A percentile compares a stretch with the other conserved stretches of the same genome.
Evolutionary conservation across 176 grass and related monocot genomes (phyloP).

Genomic region (Eleusine indica): DNA sequence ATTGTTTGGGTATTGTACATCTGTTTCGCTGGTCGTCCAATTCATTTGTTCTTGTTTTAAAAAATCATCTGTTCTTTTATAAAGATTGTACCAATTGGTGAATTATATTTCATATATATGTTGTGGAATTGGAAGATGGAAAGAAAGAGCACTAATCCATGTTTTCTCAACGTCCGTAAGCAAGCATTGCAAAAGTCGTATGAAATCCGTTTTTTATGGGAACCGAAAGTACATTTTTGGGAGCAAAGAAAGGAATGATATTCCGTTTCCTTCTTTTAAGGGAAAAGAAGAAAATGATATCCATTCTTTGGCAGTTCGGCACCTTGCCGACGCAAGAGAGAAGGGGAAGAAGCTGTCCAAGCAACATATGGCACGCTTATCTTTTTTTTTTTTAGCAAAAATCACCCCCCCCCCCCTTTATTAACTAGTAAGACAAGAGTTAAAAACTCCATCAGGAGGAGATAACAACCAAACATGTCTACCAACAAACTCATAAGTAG

Average conservation of each 20-base stretch:
- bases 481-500: no score
- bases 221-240: neutral
- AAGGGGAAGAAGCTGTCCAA: neutral
- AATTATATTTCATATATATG: neutral
- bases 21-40: neutral
- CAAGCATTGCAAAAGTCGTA: neutral
- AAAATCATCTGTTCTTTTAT: neutral
- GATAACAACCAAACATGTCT: no score
- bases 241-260: neutral
- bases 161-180: no score
- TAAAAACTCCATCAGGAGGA: no score
- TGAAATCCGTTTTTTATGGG: neutral
- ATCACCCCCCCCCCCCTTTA: no score
- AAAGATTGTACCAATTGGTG: neutral
- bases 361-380: neutral
- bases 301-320: neutral
- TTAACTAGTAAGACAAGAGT: no score
- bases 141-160: no score
- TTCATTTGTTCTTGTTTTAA: no score
- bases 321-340: neutral
- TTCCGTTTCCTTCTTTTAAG: neutral
- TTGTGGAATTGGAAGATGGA: neutral
- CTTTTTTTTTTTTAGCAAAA: no score
- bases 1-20: neutral
- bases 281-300: neutral